Base-by-base conservation (phyloP, 202 grass and related monocot genomes). In the Sporobolus alterniflorus region DNA sequence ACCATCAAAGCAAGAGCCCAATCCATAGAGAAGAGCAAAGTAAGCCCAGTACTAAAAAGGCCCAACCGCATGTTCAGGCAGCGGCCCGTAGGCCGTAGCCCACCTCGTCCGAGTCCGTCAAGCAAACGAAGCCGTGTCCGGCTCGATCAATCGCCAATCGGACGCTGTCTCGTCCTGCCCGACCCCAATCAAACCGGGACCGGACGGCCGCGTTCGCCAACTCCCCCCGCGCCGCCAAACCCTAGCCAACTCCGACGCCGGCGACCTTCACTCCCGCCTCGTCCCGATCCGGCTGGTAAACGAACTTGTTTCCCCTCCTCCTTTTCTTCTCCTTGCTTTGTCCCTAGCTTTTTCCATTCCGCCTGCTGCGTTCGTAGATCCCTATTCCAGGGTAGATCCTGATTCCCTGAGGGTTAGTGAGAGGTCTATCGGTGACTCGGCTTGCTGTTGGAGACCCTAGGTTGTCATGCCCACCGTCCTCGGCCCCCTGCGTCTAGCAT, bases 251-350 rank as follows among this genome's bases (percentile, higher is more conserved):
- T 72, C 42, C 59, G 60, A 66, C 69, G 57, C 67, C 65, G 67
- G 59, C 32, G 61, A 51, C n/a, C 24, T 69, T 62, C 52, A 24
- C 26, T 50, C 14, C 50, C n/a, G 3, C 5, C 9, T 11, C 31
- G n/a, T 42, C 41, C 49, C 68, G 30, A 15, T 67, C 41, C 50
- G 52, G 22, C 33, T 48, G 81, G 86, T 88, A 84, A 69, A 41
- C 12, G 0, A 41, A 0, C 47, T 59, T 51, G n/a, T n/a, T n/a
- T n/a, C n/a, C n/a, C n/a, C n/a, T n/a, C 10, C 28, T 56, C 11
- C 20, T 63, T 55, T 0, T 29, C 43, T 33, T 20, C 24, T 3
- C 11, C 18, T 3, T 50, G 32, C 29, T 33, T 9, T 39, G 36
- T 39, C 43, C 31, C 47, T 42, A 28, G 33, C 47, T 55, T 21